Base-by-base conservation (phyloP, 2,329 filamentous ascomycete genomes). In the Diaporthe sp. region DNA sequence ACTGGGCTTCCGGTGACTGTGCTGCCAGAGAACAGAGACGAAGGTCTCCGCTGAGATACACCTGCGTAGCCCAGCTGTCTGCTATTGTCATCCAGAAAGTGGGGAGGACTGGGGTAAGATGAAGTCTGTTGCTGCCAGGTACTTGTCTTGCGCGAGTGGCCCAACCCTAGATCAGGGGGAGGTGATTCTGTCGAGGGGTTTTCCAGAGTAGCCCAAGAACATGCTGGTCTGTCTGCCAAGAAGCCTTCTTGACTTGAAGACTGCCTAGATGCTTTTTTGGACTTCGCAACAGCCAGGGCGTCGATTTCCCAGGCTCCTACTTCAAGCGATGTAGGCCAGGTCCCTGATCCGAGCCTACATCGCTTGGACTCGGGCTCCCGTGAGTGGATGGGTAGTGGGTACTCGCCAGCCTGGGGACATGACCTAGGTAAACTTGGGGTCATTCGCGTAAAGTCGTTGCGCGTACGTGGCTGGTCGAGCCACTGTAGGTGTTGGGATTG, bases 1-100 rank as follows among this genome's bases (percentile, higher is more conserved):
- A 22, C 68, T n/a, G 75, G 75, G 31, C 75, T 75, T 15, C 28
- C 68, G n/a, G 55, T 57, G 17, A 65, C 53, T 25, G 46, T 57
- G 22, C 51, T 49, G 37, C 37, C 25, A 42, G 69, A 75, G 31
- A 44, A 70, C 2, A 53, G 53, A 55, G 69, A 73, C 8, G 75
- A 76, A 10, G 73, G 57, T 13, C 73, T 74, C 1, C 68, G 68
- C 22, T 68, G 34, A 31, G 46, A 46, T n/a, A 19, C 12, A 10
- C 55, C 57, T 17, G 13, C 34, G 10, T 10, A 34, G 15, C 58
- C 34, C 4, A 39, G 58, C 2, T 58, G 70, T 55, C 58, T 34
- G 46, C 6, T 34, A 31, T 22, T 34, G 46, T 73, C 70, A 22
- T 65, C 70, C 13, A 55, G 12, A 9, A 6, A 44, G 2, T 73